These are phyloP conservation scores for Didymella arachidicola DNA, from an alignment of 2,329 filamentous ascomycete species.

Conservation along the genomic window DNA sequence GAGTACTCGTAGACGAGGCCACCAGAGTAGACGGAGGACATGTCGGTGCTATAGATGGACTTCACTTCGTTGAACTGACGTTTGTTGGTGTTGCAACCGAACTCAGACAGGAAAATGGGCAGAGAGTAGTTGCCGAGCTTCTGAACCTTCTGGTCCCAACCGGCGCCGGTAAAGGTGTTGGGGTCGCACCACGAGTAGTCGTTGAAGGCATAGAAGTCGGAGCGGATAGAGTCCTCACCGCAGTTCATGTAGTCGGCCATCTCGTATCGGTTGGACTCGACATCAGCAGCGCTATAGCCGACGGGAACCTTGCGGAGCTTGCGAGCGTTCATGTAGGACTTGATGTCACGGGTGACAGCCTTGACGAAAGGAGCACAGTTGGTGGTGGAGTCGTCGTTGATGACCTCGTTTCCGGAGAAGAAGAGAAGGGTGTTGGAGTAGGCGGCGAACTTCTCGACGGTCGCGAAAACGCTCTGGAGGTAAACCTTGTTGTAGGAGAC, in stretches of 20 bases:
- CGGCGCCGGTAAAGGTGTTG: conserved; percentile 72
- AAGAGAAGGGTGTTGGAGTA: conserved; percentile 88
- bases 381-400: conserved; percentile 70
- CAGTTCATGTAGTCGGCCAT: conserved; percentile 95
- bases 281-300: conserved; percentile 85
- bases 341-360: conserved; percentile 80
- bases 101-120: conserved; percentile 94
- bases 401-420: conserved; percentile 83
- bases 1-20: conserved; percentile 97
- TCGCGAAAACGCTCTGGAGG: conserved; percentile 85
- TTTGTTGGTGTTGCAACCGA: conserved; percentile 83
- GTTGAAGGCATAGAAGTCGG: conserved; percentile 90
- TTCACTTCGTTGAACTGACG: conserved; percentile 82
- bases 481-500: conserved; percentile 87
- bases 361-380: conserved; percentile 72
- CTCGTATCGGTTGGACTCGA: conserved; percentile 83
- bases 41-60: conserved; percentile 80
- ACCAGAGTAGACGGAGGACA: conserved; percentile 92
- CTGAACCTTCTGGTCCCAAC: conserved; percentile 88
- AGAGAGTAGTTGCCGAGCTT: conserved; percentile 87
- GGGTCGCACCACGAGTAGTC: conserved; percentile 87
- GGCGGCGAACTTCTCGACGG: conserved; percentile 80
- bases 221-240: conserved; percentile 80
- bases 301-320: conserved; percentile 74
- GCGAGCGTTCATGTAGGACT: conserved; percentile 79